Evolutionary conservation across 2,329 filamentous ascomycete genomes (phyloP), one percentile per base, ranked within the genome.

Genomic region (Colletotrichum sidae): DNA sequence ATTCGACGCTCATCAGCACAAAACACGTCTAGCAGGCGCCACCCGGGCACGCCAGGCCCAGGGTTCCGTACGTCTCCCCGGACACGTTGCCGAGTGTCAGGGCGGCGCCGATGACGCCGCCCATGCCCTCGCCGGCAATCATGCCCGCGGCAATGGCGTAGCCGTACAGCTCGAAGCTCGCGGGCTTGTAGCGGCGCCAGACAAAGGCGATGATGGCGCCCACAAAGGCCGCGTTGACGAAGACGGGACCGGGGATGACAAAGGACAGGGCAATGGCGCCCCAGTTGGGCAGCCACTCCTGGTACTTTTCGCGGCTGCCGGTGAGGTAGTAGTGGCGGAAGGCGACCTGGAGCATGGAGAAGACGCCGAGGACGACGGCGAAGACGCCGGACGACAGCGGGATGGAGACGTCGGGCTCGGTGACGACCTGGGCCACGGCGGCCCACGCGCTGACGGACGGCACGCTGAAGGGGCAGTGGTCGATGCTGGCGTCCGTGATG

Each of bases 91-190:
- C 71, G 15, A 79, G 72, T 62, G 78, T 73, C 42, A 78, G 69
- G 8, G 69, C 67, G 12, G 65, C 68, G 35, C 64, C 62, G 13
- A 90, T 72, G n/a, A 89, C 86, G 68, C 87, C 87, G 39, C 87
- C 87, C 58, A 89, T 83, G 60, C 87, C 87, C 76, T 90, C 87
- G 6, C 87, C 87, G 4, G 87, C 87, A 72, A 89, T 89, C 68
- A 88, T 78, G 51, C 87, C 87, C 38, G 85, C 84, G 2, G 84
- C 87, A 47, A 89, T 78, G 9, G 86, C 86, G 69, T 87, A 90
- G 11, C 84, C 85, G 70, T 86, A 88, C 38, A 86, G 78, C 65
- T 88, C 86, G 73, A 86, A 89, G 50, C 74, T 78, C 56, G 77
- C 78, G 8, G 84, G 78, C 69, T 79, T 82, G 72, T 78, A 82